These are phyloP conservation scores for Trichoderma asperellum DNA, from an alignment of 2,329 filamentous ascomycete genomes.

Conservation along the genomic window DNA sequence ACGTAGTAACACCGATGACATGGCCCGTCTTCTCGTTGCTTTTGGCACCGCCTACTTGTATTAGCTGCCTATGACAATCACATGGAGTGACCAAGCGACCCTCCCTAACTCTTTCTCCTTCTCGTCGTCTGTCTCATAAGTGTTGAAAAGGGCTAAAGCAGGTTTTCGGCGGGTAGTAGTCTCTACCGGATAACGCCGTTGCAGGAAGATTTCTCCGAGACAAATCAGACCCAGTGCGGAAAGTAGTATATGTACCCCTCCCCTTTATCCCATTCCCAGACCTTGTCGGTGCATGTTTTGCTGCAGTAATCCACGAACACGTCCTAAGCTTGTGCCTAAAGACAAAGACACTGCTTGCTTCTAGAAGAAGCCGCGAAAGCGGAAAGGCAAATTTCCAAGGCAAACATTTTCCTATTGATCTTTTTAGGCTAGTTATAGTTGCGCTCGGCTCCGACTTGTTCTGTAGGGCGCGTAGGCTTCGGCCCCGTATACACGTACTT, in stretches of 20 bases:
- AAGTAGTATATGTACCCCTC: neutral
- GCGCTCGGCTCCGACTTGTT: neutral
- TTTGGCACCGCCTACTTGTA: neutral
- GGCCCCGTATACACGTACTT: neutral
- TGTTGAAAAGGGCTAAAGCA: neutral
- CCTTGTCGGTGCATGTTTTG: conserved; percentile 4
- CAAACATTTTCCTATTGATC: too few species aligned
- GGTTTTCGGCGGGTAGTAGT: neutral
- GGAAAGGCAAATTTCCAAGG: neutral
- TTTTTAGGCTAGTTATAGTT: neutral
- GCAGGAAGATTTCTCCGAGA: conserved; percentile 3
- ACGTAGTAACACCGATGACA: neutral
- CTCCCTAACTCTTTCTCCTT: neutral
- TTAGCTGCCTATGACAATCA: neutral
- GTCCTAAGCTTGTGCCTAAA: neutral
- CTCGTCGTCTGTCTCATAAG: neutral
- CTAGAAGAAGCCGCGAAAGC: neutral
- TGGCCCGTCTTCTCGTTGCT: neutral
- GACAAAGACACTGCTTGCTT: neutral
- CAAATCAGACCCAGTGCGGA: neutral
- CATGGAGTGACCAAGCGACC: neutral
- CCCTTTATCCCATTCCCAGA: neutral
- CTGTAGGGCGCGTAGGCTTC: neutral
- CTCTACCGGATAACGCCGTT: neutral
- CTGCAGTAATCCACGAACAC: neutral